Evolutionary conservation across 306 rosid genomes (phyloP).

Genomic region (Oxytropis ochrocephala): DNA sequence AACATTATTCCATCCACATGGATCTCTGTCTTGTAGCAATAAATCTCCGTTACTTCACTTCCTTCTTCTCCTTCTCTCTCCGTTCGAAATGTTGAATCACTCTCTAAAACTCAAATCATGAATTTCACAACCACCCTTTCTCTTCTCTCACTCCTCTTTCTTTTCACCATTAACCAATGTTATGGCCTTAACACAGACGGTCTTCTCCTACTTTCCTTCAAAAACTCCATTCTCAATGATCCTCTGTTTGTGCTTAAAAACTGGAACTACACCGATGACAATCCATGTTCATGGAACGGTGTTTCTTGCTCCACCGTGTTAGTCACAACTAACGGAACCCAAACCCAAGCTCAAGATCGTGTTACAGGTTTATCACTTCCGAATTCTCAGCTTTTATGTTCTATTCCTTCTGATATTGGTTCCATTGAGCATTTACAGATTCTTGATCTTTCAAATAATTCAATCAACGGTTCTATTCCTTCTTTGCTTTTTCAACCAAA

Average conservation of each 20-base stretch:
- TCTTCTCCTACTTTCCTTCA: constrained; percentile 53
- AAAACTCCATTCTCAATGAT: constrained; percentile 50
- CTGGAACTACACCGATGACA: constrained; percentile 53
- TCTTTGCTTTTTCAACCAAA: constrained; percentile 45
- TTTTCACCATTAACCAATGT: constrained; percentile 25
- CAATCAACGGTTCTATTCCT: constrained; percentile 76
- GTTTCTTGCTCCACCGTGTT: constrained; percentile 33
- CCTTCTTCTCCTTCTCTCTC: constrained; percentile 11
- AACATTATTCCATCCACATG: constrained; percentile 38
- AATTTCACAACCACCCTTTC: not conserved
- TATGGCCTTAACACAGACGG: constrained; percentile 53
- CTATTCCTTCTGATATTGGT: constrained; percentile 70
- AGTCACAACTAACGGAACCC: not conserved
- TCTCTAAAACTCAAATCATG: constrained; percentile 33
- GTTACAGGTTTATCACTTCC: constrained; percentile 55
- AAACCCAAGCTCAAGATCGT: not conserved
- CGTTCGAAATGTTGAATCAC: constrained; percentile 39
- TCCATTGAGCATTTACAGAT: constrained; percentile 49
- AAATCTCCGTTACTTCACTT: constrained; percentile 27
- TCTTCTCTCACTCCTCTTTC: constrained; percentile 5
- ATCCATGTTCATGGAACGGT: constrained; percentile 86
- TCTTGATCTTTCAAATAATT: constrained; percentile 79
- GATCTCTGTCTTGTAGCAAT: constrained; percentile 31
- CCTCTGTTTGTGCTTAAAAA: constrained; percentile 34
- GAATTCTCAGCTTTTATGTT: constrained; percentile 53